A percentile compares a stretch with the other conserved stretches of the same genome.
phyloP scores from a whole-genome alignment of 768 basidiomycete genomes.

The Russula emetica region DNA sequence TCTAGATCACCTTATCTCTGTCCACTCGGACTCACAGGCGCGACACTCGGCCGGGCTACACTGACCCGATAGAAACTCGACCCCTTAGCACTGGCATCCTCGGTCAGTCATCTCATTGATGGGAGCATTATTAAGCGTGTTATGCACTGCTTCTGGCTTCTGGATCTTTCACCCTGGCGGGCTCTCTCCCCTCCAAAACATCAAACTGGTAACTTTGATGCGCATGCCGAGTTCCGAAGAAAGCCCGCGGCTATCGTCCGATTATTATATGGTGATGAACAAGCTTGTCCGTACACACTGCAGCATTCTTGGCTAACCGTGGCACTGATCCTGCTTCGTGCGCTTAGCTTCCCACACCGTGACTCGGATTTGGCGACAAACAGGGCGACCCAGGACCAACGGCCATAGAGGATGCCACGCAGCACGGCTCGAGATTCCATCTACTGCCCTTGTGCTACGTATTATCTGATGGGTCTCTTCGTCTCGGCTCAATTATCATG shows the following conservation, averaged over 20 bases:
- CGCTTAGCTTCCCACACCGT: neutral
- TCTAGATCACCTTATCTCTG: no score
- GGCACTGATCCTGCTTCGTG: neutral
- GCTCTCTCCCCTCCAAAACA: neutral
- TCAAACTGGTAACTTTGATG: no score
- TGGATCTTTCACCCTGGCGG: neutral
- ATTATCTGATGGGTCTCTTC: neutral
- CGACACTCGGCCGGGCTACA: no score
- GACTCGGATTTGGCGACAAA: no score
- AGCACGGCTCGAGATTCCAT: neutral
- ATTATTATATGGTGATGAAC: neutral
- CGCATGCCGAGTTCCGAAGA: neutral
- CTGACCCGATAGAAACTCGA: no score
- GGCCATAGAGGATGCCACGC: neutral
- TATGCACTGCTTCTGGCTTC: no score
- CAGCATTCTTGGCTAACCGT: neutral
- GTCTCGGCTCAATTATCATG: neutral
- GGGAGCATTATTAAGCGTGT: no score
- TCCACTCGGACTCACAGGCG: no score
- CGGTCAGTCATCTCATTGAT: no score
- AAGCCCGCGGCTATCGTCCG: neutral
- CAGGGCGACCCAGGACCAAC: no score
- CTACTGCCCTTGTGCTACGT: neutral
- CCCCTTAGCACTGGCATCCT: no score
- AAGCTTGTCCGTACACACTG: neutral